A percentile compares a stretch with the other conserved stretches of the same genome.
phyloP scores from a whole-genome alignment of 108 stramenopile species.

The Cylindrotheca closterium region DNA sequence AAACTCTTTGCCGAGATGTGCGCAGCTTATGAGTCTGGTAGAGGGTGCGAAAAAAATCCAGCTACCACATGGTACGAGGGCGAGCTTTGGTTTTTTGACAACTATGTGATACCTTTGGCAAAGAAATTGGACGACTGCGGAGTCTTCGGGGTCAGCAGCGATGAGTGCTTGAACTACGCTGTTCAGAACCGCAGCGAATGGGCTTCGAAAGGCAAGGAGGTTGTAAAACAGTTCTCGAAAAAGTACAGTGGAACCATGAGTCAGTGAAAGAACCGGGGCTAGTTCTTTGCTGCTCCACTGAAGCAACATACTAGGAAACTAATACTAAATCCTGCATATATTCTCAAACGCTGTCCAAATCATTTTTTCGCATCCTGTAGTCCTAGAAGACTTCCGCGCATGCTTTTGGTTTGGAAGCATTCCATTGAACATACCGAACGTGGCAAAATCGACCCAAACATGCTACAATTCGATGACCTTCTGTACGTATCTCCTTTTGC shows the following conservation, averaged over 20 bases:
- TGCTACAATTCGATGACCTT: too few species aligned
- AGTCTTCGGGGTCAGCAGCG: slow-evolving; percentile 19
- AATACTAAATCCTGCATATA: too few species aligned
- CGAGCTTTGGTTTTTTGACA: slow-evolving; percentile 31
- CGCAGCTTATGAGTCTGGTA: slow-evolving; percentile 32
- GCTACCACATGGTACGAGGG: slow-evolving; percentile 44
- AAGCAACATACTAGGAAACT: too few species aligned
- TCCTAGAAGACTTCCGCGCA: neutral
- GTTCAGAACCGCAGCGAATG: slow-evolving; percentile 17
- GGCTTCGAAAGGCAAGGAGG: slow-evolving; percentile 12
- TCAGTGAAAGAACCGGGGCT: too few species aligned
- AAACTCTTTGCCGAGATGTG: slow-evolving; percentile 45
- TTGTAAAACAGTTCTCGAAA: slow-evolving; percentile 1
- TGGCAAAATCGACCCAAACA: too few species aligned
- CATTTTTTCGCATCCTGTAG: neutral
- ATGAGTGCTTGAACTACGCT: slow-evolving; percentile 20
- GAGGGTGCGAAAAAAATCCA: slow-evolving; percentile 32
- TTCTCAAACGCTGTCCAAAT: neutral
- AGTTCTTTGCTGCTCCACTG: too few species aligned
- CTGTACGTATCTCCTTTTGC: too few species aligned
- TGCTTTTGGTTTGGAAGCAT: neutral
- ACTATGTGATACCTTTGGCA: slow-evolving; percentile 30
- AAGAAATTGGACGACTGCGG: slow-evolving; percentile 30
- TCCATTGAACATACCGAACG: too few species aligned
- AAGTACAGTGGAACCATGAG: neutral